A percentile compares a stretch with the other conserved stretches of the same genome.
phyloP scores from a whole-genome alignment of 2,329 filamentous ascomycete species.

The Colletotrichum sp. region DNA sequence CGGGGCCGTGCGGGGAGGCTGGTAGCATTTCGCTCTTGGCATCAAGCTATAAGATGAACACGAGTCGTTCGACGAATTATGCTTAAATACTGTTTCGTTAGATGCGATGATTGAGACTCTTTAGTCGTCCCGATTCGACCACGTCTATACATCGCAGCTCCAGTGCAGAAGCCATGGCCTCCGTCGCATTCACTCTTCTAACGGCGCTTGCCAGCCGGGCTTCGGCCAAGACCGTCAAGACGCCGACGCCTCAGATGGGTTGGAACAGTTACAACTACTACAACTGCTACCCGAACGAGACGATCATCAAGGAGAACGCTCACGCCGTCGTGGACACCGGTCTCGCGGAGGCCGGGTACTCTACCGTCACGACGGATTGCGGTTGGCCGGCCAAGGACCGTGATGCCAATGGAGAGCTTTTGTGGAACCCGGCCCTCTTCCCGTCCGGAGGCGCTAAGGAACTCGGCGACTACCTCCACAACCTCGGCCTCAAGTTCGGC shows the following conservation, averaged over 20 bases:
- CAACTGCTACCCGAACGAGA: slow-evolving; percentile 52
- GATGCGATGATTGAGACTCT: not conserved
- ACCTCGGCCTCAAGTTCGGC: slow-evolving; percentile 54
- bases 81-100: not conserved
- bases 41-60: not conserved
- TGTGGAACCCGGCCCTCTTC: slow-evolving; percentile 55
- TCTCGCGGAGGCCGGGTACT: slow-evolving; percentile 58
- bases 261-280: slow-evolving; percentile 68
- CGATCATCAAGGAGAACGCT: slow-evolving; percentile 55
- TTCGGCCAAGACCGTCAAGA: slow-evolving; percentile 23
- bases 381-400: slow-evolving; percentile 54
- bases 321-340: slow-evolving; percentile 58
- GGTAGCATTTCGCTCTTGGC: not conserved
- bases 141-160: not conserved
- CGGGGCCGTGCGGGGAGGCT: slow-evolving; percentile 1
- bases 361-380: slow-evolving; percentile 61
- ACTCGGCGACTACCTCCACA: slow-evolving; percentile 54
- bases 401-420: slow-evolving; percentile 47
- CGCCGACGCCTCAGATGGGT: slow-evolving; percentile 48
- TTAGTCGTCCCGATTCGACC: not conserved
- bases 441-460: slow-evolving; percentile 51
- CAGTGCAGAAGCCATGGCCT: not conserved
- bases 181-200: not conserved
- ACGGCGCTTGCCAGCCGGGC: not conserved
- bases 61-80: not conserved